Conservation (phyloP, 164 flowering plant species). For the Tetracentron sinense region DNA sequence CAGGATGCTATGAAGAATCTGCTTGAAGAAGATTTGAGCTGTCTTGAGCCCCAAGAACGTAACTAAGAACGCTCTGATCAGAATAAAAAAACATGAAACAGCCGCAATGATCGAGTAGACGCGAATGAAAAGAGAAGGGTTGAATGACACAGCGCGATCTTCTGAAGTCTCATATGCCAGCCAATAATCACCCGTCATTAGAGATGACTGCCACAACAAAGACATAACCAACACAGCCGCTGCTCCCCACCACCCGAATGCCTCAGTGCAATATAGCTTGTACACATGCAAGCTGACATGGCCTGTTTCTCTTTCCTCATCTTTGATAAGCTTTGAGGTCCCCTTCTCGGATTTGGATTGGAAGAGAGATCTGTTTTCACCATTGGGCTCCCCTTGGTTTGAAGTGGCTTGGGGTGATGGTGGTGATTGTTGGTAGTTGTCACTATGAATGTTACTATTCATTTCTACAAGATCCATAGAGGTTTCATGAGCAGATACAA, state of each 20-base stretch:
- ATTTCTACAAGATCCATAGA: conserved; percentile 88
- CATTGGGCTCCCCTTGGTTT: conserved; percentile 32
- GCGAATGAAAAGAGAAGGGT: conserved; percentile 54
- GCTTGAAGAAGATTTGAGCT: conserved; percentile 67
- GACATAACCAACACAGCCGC: conserved; percentile 39
- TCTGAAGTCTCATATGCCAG: conserved; percentile 85
- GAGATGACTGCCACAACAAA: conserved; percentile 60
- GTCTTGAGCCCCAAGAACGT: conserved; percentile 72
- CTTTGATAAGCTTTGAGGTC: conserved; percentile 71
- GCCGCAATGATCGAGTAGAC: conserved; percentile 60
- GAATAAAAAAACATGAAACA: conserved; percentile 45
- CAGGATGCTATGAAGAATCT: conserved; percentile 68
- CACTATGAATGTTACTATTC: conserved; percentile 15
- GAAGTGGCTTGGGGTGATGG: conserved; percentile 25
- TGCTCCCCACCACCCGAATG: conserved; percentile 94
- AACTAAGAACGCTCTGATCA: conserved; percentile 42
- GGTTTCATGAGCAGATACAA: conserved; percentile 88
- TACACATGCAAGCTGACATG: conserved; percentile 66
- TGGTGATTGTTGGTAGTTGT: conserved; percentile 24
- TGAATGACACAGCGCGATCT: conserved; percentile 42
- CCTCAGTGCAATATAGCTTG: conserved; percentile 75
- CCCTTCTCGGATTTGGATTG: conserved; percentile 34
- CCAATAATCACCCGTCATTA: conserved; percentile 92
- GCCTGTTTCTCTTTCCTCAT: conserved; percentile 86
- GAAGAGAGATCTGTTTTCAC: conserved; percentile 36